Percentiles rank a stretch among this genome's conserved stretches.
phyloP scores from a whole-genome alignment of 345 rosid species.

The Salix koriyanagi region DNA sequence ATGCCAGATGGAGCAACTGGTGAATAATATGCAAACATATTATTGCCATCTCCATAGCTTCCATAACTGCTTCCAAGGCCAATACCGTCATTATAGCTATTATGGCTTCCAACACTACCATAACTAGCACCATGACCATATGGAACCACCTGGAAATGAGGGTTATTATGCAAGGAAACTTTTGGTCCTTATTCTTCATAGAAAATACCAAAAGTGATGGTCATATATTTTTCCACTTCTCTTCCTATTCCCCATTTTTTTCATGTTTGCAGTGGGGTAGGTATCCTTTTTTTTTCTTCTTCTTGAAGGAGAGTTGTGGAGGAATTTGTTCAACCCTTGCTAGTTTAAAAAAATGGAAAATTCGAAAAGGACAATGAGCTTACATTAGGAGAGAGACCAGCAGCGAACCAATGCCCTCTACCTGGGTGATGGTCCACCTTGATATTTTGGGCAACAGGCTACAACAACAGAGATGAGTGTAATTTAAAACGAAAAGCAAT shows the following conservation, averaged over 20 bases:
- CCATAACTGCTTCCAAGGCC: conserved; percentile 84
- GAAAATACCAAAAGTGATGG: neutral
- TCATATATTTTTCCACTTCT: neutral
- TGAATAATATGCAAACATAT: conserved; percentile 81
- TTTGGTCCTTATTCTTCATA: conserved; percentile 61
- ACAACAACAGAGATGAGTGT: conserved; percentile 11
- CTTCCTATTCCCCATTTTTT: neutral
- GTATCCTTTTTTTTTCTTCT: neutral
- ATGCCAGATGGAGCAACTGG: conserved; percentile 85
- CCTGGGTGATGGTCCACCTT: conserved; percentile 99
- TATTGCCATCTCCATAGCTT: conserved; percentile 76
- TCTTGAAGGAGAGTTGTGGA: neutral
- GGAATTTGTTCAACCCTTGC: neutral
- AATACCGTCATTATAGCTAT: conserved; percentile 83
- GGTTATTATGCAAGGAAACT: conserved; percentile 66
- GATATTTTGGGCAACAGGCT: conserved; percentile 85
- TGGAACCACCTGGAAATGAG: conserved; percentile 66
- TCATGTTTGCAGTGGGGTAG: neutral
- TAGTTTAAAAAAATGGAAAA: conserved; percentile 15
- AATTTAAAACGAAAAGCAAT: neutral
- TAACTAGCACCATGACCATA: conserved; percentile 74
- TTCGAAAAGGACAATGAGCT: conserved; percentile 26
- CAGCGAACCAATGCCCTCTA: conserved; percentile 99
- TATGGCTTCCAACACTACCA: conserved; percentile 95
- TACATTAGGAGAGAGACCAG: conserved; percentile 98